A percentile compares a stretch with the other conserved stretches of the same genome.
These are phyloP conservation scores for Lentinula raphanica DNA, from an alignment of 768 basidiomycete species.

Conservation along the genomic window DNA sequence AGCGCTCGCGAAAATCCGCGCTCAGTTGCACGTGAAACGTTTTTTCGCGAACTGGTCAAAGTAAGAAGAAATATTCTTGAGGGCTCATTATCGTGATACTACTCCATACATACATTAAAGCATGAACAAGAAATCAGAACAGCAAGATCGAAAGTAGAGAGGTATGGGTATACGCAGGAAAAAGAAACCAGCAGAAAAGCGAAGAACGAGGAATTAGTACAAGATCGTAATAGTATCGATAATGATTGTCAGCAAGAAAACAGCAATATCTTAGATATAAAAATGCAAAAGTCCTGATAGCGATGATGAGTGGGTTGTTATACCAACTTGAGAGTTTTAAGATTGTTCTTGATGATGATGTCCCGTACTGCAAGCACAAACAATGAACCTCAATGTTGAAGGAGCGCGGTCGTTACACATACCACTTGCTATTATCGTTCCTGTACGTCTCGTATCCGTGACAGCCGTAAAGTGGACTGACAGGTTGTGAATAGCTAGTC, in stretches of 20 bases:
- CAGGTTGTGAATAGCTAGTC: conserved; percentile 6
- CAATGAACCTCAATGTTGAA: neutral
- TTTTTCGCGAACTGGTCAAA: too few species aligned
- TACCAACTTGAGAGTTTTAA: conserved; percentile 29
- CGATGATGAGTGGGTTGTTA: conserved; percentile 27
- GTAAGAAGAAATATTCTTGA: too few species aligned
- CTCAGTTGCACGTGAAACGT: too few species aligned
- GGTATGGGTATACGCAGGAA: neutral
- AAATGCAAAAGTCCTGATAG: neutral
- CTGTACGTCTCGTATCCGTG: conserved; percentile 72
- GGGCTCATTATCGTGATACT: too few species aligned
- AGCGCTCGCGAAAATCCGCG: too few species aligned
- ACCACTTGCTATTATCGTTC: conserved; percentile 72
- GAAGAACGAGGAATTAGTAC: neutral
- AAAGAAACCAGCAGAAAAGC: neutral
- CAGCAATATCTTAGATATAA: neutral
- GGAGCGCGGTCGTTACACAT: conserved; percentile 8
- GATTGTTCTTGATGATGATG: conserved; percentile 36
- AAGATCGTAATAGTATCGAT: neutral
- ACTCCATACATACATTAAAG: too few species aligned
- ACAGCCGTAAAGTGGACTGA: conserved; percentile 77
- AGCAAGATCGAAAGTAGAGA: too few species aligned
- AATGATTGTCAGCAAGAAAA: neutral
- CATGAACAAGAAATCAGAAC: too few species aligned
- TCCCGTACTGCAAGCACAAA: conserved; percentile 31